Evolutionary conservation across 208 protist species (phyloP).

Genomic region (Endotrypanum monterogeii): DNA sequence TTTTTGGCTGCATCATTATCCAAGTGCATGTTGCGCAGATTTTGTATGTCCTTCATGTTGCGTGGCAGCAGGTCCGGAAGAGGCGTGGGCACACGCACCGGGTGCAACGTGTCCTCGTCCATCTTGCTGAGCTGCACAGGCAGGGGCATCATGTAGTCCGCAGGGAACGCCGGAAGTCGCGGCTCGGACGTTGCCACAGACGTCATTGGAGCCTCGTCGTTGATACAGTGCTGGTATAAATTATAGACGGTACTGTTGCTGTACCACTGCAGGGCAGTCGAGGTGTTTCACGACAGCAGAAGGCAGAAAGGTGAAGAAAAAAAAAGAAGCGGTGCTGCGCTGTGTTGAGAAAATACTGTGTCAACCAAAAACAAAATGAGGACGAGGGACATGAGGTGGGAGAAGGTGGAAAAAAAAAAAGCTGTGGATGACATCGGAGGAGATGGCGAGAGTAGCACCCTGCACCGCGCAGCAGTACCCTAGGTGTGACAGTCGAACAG

Average conservation of each 20-base stretch:
- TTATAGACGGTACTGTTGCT: background rate
- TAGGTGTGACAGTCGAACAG: background rate
- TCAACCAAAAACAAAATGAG: background rate
- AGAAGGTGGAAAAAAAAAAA: too few species aligned
- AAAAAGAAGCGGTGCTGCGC: background rate
- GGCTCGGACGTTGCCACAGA: conserved; percentile 16
- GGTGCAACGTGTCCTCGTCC: conserved; percentile 58
- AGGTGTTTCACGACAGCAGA: background rate
- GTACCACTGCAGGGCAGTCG: background rate
- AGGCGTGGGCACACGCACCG: conserved; percentile 58
- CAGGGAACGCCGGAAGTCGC: conserved; percentile 36
- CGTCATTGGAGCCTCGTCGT: background rate
- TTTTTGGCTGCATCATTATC: conserved; percentile 56
- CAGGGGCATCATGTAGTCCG: conserved; percentile 57
- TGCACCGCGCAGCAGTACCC: background rate
- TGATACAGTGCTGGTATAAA: background rate
- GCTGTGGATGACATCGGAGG: background rate
- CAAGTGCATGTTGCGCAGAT: conserved; percentile 59
- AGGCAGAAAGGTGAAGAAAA: background rate
- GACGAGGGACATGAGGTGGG: background rate
- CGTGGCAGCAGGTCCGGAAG: conserved; percentile 74
- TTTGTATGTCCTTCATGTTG: conserved; percentile 72
- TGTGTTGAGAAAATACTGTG: background rate
- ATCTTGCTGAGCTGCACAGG: conserved; percentile 26
- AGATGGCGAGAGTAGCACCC: background rate